These are phyloP conservation scores for Phytophthora quininea DNA, from an alignment of 352 stramenopile genomes.

Conservation along the genomic window DNA sequence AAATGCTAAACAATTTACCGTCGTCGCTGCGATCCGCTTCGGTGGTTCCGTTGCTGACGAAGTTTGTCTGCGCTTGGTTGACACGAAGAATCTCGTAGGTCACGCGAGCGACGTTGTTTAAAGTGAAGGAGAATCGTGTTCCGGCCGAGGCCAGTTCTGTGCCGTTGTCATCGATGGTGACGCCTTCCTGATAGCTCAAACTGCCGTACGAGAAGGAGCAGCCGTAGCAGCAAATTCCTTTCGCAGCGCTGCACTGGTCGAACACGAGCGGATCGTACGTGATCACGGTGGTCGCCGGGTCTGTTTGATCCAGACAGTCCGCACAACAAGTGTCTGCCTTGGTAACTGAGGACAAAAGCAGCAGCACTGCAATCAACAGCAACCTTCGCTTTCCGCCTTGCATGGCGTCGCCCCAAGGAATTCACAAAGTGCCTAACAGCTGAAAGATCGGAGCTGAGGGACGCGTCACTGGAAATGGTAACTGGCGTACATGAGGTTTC, in stretches of 20 bases:
- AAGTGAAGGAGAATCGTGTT: slow-evolving; percentile 38
- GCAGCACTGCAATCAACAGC: neutral
- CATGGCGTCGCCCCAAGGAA: neutral
- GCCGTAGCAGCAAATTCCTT: slow-evolving; percentile 60
- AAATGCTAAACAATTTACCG: slow-evolving; percentile 48
- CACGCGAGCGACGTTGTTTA: slow-evolving; percentile 42
- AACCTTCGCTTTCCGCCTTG: neutral
- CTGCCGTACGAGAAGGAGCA: slow-evolving; percentile 48
- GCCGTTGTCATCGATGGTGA: slow-evolving; percentile 39
- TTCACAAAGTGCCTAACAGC: neutral
- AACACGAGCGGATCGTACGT: slow-evolving; percentile 57
- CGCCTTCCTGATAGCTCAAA: slow-evolving; percentile 39
- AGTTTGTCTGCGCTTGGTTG: slow-evolving; percentile 59
- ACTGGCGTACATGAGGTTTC: neutral
- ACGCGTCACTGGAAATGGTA: neutral
- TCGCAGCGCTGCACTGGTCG: slow-evolving; percentile 40
- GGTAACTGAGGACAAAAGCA: neutral
- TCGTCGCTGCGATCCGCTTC: slow-evolving; percentile 22
- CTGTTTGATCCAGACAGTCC: slow-evolving; percentile 45
- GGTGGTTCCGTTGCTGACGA: slow-evolving; percentile 32
- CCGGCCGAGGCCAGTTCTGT: slow-evolving; percentile 34
- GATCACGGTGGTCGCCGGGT: slow-evolving; percentile 33
- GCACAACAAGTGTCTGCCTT: slow-evolving; percentile 37
- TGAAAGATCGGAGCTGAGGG: neutral
- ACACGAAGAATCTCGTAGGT: slow-evolving; percentile 48